Conservation (phyloP, 2,329 filamentous ascomycete species). For the Ambrosiella beaveri region DNA sequence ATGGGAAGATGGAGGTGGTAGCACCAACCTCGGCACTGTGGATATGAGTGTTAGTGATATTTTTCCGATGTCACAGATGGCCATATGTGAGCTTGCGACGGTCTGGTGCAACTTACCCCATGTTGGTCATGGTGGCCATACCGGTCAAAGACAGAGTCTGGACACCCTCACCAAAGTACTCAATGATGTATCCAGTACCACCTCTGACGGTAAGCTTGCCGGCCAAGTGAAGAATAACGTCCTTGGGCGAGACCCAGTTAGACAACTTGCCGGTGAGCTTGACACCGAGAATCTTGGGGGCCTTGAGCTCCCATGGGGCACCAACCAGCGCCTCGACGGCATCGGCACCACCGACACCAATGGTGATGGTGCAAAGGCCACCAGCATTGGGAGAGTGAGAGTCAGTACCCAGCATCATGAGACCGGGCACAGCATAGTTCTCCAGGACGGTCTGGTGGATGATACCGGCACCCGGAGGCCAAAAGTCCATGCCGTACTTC, state of each 20-base stretch:
- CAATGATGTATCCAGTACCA: conserved; percentile 85
- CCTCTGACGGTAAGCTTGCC: conserved; percentile 83
- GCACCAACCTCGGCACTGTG: conserved; percentile 63
- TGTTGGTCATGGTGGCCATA: conserved; percentile 83
- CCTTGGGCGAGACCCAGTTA: conserved; percentile 89
- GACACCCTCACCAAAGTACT: conserved; percentile 84
- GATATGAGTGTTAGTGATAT: neutral
- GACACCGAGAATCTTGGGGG: conserved; percentile 77
- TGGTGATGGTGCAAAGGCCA: conserved; percentile 80
- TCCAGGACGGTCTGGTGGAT: conserved; percentile 97
- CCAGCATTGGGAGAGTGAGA: conserved; percentile 97
- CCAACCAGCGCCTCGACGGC: conserved; percentile 93
- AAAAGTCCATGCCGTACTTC: conserved; percentile 89
- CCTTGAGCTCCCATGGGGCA: conserved; percentile 94
- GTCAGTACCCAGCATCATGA: conserved; percentile 98
- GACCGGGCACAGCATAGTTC: conserved; percentile 89
- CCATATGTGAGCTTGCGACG: conserved; percentile 6
- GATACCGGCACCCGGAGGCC: conserved; percentile 84
- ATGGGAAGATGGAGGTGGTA: conserved; percentile 93
- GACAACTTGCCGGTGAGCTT: conserved; percentile 65
- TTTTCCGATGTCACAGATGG: neutral
- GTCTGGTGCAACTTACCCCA: conserved; percentile 33
- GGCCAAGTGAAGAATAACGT: conserved; percentile 79
- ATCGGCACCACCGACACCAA: conserved; percentile 92
- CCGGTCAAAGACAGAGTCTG: conserved; percentile 80